Evolutionary conservation across 441 rosid genomes (phyloP), one percentile per base, ranked within the genome.

Genomic region (Croton laevigatus): DNA sequence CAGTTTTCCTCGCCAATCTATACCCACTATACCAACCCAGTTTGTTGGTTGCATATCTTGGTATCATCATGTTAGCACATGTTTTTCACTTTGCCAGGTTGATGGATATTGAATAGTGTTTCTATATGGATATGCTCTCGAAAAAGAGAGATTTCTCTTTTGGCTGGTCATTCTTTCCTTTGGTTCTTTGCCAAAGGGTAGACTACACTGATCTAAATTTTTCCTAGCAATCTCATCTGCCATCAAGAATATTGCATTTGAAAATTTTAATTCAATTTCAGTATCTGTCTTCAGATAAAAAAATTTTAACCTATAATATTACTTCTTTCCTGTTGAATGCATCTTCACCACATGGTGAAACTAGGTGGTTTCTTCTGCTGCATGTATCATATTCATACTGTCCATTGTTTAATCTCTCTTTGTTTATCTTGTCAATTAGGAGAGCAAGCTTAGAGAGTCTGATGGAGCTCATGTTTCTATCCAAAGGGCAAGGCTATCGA

Each of bases 401-500:
- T 2, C 38, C 19, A 55, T 19, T 9, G 17, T 54, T 40, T 54
- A 45, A 16, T 58, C 37, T 42, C 5, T 40, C 17, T 63, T 52
- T 40, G 70, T 70, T n/a, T 67, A 49, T 59, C 55, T 19, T 67
- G 20, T 69, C 23, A 32, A 34, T 62, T 79, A 85, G 90, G 86
- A 71, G 61, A 73, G 79, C 73, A 87, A 88, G 76, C 81, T 71
- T 69, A 77, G 59, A 37, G 81, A 73, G 62, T 16, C 78, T 64
- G 78, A 68, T 55, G 82, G 81, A 61, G 73, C 69, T 53, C 71
- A 77, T 76, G 62, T 85, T 71, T 77, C 81, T 74, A 71, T 75
- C 11, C 83, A 66, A 70, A 79, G 80, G 67, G 82, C 79, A 69
- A 89, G 85, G 76, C 71, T 80, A 69, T 86, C 97, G 19, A 75